These are phyloP conservation scores for Rhododendron vialii DNA, from an alignment of 148 eudicot genomes.

Conservation along the genomic window DNA sequence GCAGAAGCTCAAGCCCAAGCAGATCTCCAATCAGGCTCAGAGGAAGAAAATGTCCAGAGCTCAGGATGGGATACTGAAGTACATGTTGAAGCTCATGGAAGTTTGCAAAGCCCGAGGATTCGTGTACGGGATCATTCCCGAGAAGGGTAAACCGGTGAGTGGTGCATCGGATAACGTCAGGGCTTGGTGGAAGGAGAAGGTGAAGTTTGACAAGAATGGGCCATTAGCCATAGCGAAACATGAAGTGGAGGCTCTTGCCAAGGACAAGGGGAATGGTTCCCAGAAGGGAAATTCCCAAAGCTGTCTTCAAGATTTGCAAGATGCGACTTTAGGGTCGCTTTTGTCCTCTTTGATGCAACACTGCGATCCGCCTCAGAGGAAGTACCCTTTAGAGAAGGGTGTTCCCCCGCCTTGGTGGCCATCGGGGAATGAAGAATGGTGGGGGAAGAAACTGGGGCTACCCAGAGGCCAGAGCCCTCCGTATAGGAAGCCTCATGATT, in stretches of 20 bases:
- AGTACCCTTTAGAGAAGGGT: conserved; percentile 81
- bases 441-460: conserved; percentile 49
- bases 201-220: conserved; percentile 90
- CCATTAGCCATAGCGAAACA: conserved; percentile 79
- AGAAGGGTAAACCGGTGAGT: conserved; percentile 96
- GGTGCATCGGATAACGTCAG: conserved; percentile 90
- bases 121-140: conserved; percentile 92
- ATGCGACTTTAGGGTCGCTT: conserved; percentile 91
- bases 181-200: conserved; percentile 99
- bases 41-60: conserved; percentile 97
- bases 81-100: conserved; percentile 96
- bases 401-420: conserved; percentile 98
- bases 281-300: conserved; percentile 51
- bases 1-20: conserved; percentile 66
- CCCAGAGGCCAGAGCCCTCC: conserved; percentile 72
- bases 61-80: conserved; percentile 93
- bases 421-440: conserved; percentile 80
- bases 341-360: conserved; percentile 94
- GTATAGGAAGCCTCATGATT: conserved; percentile 90
- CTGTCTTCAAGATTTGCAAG: conserved; percentile 79
- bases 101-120: conserved; percentile 95
- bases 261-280: conserved; percentile 35
- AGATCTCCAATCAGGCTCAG: conserved; percentile 72
- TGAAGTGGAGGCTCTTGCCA: conserved; percentile 56
- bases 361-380: conserved; percentile 92